Conservation (phyloP, 306 rosid species). For the Lagenaria siceraria region DNA sequence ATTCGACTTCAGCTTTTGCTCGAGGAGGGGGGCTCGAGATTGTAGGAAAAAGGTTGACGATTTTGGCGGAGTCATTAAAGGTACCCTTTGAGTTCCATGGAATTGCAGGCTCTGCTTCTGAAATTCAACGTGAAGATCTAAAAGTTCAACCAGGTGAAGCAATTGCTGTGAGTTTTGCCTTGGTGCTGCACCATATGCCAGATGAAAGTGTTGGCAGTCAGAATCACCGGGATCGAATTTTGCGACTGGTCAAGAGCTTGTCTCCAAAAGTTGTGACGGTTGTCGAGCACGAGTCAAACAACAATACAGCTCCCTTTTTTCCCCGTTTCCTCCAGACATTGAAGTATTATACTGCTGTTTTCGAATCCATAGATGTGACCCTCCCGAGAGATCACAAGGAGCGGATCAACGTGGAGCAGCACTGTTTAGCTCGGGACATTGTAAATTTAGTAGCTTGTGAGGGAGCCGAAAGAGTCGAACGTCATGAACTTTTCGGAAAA, state of each 20-base stretch:
- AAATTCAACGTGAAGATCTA: constrained; percentile 46
- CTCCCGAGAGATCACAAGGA: constrained; percentile 58
- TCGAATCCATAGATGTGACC: constrained; percentile 60
- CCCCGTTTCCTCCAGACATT: constrained; percentile 67
- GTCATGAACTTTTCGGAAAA: constrained; percentile 50
- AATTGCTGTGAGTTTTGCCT: constrained; percentile 67
- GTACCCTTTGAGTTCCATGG: constrained; percentile 70
- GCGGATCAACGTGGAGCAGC: constrained; percentile 76
- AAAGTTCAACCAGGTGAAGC: constrained; percentile 50
- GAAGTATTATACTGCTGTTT: constrained; percentile 43
- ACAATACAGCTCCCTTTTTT: constrained; percentile 49
- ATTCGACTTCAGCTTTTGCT: constrained; percentile 56
- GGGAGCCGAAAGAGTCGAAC: constrained; percentile 85
- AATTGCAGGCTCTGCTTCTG: constrained; percentile 25
- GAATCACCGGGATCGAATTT: constrained; percentile 51
- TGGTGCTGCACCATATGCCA: constrained; percentile 71
- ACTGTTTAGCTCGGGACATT: constrained; percentile 76
- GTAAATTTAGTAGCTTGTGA: constrained; percentile 89
- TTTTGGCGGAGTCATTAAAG: constrained; percentile 40
- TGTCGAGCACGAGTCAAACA: constrained; percentile 70
- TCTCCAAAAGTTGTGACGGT: constrained; percentile 80
- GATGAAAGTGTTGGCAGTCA: constrained; percentile 50
- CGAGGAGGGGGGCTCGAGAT: constrained; percentile 70
- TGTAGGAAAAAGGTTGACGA: constrained; percentile 47
- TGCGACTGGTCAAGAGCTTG: constrained; percentile 54